Evolutionary conservation across 1,284 basidiomycete species (phyloP).

Genomic region (Fistulinella staudtii): DNA sequence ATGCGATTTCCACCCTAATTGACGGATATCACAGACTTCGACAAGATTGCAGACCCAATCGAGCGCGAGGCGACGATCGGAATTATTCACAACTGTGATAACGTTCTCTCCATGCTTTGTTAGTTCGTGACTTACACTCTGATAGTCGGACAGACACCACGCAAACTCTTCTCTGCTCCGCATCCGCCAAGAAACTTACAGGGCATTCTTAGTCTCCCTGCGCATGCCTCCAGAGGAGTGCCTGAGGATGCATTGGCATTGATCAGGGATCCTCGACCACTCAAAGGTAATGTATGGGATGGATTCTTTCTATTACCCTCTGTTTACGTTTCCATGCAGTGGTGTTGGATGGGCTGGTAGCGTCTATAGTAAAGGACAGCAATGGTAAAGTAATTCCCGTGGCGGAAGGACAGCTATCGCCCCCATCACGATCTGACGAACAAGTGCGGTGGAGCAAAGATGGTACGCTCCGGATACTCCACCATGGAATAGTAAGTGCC

Average conservation of each 20-base stretch:
- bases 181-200: conserved; percentile 77
- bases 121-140: conserved; percentile 10
- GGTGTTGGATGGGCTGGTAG: conserved; percentile 20
- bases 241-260: conserved; percentile 73
- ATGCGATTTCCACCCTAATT: background rate
- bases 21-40: conserved; percentile 56
- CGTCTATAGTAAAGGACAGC: conserved; percentile 20
- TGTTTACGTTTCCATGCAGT: conserved; percentile 15
- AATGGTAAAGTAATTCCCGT: conserved; percentile 60
- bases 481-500: conserved; percentile 54
- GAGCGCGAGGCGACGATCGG: conserved; percentile 91
- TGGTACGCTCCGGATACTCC: conserved; percentile 56
- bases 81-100: conserved; percentile 90
- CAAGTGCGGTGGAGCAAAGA: conserved; percentile 61
- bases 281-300: conserved; percentile 47
- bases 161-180: conserved; percentile 80
- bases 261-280: conserved; percentile 51
- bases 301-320: conserved; percentile 1
- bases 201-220: conserved; percentile 65
- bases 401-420: conserved; percentile 52
- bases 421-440: conserved; percentile 64
- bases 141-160: conserved; percentile 84
- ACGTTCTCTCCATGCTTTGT: background rate
- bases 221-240: conserved; percentile 70
- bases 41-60: conserved; percentile 78